Percentiles rank a stretch among this genome's conserved stretches.
phyloP scores from a whole-genome alignment of 1,284 basidiomycete genomes.

The Pulveroboletus sp. region DNA sequence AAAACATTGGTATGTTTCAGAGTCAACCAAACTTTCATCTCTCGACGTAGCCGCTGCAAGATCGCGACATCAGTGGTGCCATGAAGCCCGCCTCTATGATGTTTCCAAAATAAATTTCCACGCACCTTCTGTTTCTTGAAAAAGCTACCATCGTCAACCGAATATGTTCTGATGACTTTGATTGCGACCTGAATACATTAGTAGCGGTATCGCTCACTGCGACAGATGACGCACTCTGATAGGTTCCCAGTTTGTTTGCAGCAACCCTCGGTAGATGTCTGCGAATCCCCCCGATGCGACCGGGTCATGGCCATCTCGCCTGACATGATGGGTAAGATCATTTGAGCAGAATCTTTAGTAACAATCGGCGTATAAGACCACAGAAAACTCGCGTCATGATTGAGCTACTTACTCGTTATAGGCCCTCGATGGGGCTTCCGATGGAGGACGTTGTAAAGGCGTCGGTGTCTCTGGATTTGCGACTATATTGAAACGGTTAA shows the following conservation, averaged over 20 bases:
- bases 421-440: not conserved
- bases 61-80: not conserved
- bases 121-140: conserved; percentile 17
- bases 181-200: conserved; percentile 14
- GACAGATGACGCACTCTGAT: conserved; percentile 1
- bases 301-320: conserved; percentile 13
- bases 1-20: conserved; percentile 23
- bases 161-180: conserved; percentile 22
- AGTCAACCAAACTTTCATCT: conserved; percentile 23
- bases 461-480: not conserved
- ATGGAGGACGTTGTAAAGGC: not conserved
- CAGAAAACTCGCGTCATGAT: not conserved
- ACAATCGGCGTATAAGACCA: not conserved
- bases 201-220: not conserved
- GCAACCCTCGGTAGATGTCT: conserved; percentile 19
- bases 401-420: not conserved
- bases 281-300: conserved; percentile 19
- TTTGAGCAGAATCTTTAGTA: not conserved
- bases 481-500: too few relatives aligned
- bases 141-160: conserved; percentile 3
- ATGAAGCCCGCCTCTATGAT: not conserved
- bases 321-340: conserved; percentile 15
- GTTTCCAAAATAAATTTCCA: not conserved
- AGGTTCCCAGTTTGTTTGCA: conserved; percentile 7
- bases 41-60: conserved; percentile 18